phyloP scores from a whole-genome alignment of 495 filamentous ascomycete genomes.

The Rhizodiscina lignyota region DNA sequence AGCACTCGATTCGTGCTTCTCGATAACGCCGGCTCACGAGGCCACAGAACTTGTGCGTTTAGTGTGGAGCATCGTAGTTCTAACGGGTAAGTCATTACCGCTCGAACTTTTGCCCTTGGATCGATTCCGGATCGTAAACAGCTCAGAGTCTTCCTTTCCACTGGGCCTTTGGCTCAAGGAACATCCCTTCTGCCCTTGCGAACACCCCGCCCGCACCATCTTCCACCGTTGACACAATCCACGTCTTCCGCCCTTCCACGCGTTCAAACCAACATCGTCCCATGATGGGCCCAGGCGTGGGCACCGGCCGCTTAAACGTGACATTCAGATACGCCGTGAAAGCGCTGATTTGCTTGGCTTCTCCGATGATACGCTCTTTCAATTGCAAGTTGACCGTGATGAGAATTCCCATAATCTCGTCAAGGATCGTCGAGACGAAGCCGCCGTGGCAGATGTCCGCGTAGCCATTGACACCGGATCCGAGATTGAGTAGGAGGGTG shows the following conservation, averaged over 20 bases:
- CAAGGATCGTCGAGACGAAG: constrained; percentile 40
- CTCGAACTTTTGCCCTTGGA: no score
- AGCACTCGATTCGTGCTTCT: no score
- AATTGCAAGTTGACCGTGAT: constrained; percentile 27
- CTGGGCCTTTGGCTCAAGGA: constrained; percentile 17
- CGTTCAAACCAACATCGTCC: constrained; percentile 24
- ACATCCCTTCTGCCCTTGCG: constrained; percentile 20
- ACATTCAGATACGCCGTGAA: constrained; percentile 45
- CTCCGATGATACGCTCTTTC: constrained; percentile 5
- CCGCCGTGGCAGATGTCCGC: constrained; percentile 43
- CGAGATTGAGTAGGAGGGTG: constrained; percentile 31
- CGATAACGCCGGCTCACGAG: no score
- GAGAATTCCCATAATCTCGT: constrained; percentile 37
- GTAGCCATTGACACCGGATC: constrained; percentile 39
- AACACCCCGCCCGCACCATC: constrained; percentile 17
- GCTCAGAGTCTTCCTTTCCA: no score
- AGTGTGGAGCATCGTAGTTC: no score
- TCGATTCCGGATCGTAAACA: no score
- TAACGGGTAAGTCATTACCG: no score
- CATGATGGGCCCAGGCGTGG: constrained; percentile 35
- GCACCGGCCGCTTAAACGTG: constrained; percentile 33
- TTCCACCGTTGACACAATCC: constrained; percentile 15
- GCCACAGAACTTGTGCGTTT: no score
- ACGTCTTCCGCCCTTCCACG: constrained; percentile 19
- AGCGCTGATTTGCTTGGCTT: constrained; percentile 8